Evolutionary conservation across 495 filamentous ascomycete species (phyloP).

Genomic region (Glonium stellatum): DNA sequence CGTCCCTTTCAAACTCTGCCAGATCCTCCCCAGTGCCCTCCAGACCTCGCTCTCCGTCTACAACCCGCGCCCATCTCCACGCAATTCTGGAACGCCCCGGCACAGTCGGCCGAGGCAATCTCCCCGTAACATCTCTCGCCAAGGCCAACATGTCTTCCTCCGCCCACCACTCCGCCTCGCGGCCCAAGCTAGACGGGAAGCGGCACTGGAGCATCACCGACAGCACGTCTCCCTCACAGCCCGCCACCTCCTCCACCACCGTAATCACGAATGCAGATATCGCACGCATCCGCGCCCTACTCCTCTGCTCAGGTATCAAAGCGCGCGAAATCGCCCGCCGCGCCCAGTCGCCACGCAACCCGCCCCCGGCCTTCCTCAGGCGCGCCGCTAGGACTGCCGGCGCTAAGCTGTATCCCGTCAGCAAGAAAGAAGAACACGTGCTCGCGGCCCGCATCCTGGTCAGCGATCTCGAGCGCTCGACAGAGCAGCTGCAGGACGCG

Average conservation of each 20-base stretch:
- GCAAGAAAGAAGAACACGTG: conserved; percentile 58
- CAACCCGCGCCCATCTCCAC: conserved; percentile 9
- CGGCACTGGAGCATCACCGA: conserved; percentile 69
- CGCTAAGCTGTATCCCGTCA: conserved; percentile 42
- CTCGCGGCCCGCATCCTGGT: conserved; percentile 60
- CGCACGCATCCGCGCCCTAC: conserved; percentile 54
- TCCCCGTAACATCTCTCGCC: conserved; percentile 32
- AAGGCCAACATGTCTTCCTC: conserved; percentile 24
- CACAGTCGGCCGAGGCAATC: conserved; percentile 41
- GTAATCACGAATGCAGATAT: background rate
- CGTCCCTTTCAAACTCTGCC: conserved; percentile 28
- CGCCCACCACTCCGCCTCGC: conserved; percentile 11
- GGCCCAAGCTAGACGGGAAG: conserved; percentile 34
- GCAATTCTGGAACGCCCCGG: conserved; percentile 36
- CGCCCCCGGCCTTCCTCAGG: conserved; percentile 37
- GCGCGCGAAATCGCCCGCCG: conserved; percentile 68
- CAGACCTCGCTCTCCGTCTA: conserved; percentile 8
- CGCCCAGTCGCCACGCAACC: conserved; percentile 41
- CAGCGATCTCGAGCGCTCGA: conserved; percentile 48
- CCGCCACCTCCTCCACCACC: conserved; percentile 3
- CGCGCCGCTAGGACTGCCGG: conserved; percentile 38
- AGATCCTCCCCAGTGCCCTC: conserved; percentile 2
- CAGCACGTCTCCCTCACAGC: conserved; percentile 24
- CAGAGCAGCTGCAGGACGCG: conserved; percentile 47
- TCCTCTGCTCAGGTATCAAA: conserved; percentile 78